Conservation (phyloP, 257 asterid species). For the Fraxinus anomala region DNA sequence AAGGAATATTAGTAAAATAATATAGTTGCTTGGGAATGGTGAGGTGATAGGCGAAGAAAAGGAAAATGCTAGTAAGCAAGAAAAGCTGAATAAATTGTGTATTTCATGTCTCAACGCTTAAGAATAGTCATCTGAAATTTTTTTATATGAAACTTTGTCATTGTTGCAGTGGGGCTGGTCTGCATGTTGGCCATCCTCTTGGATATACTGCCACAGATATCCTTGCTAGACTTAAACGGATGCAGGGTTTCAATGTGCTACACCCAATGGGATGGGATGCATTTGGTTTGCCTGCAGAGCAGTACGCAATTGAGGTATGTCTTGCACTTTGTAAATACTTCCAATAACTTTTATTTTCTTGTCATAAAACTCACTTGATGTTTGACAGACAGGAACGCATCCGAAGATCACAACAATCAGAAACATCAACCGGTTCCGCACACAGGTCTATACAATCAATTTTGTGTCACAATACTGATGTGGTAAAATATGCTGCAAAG, state of each 20-base stretch:
- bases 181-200: slow-evolving; percentile 99
- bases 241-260: slow-evolving; percentile 96
- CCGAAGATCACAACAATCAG: slow-evolving; percentile 79
- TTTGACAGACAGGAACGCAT: slow-evolving; percentile 86
- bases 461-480: slow-evolving; percentile 16
- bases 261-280: slow-evolving; percentile 99
- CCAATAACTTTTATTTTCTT: not conserved
- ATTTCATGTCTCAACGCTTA: slow-evolving; percentile 2
- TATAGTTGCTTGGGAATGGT: not conserved
- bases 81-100: too few species aligned
- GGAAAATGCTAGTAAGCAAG: too few species aligned
- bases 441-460: slow-evolving; percentile 55
- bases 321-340: slow-evolving; percentile 3
- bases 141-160: slow-evolving; percentile 21
- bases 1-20: not conserved
- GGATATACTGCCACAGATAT: slow-evolving; percentile 98
- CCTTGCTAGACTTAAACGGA: slow-evolving; percentile 88
- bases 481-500: slow-evolving; percentile 1
- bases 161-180: slow-evolving; percentile 92
- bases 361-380: slow-evolving; percentile 24
- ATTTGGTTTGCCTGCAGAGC: slow-evolving; percentile 98
- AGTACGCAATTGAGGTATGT: slow-evolving; percentile 87
- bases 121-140: slow-evolving; percentile 17
- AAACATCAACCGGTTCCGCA: slow-evolving; percentile 80
- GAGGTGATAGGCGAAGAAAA: too few species aligned